Conservation (phyloP, 2,329 filamentous ascomycete genomes). For the Hortaea sp. region DNA sequence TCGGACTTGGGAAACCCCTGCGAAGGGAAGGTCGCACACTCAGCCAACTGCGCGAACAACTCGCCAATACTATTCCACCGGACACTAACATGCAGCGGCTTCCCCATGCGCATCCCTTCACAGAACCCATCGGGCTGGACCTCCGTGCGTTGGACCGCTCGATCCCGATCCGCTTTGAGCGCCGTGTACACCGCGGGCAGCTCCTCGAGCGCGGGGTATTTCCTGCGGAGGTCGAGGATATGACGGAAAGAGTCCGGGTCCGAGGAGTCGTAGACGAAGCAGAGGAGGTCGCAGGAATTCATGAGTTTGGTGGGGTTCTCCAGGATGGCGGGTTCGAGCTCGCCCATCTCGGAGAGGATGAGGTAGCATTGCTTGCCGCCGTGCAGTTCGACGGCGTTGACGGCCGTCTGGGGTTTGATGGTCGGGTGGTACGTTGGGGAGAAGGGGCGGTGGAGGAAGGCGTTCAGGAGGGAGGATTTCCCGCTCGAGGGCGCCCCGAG, state of each 20-base stretch:
- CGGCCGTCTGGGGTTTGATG: slow-evolving; percentile 84
- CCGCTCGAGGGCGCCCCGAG: slow-evolving; percentile 76
- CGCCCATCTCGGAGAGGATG: slow-evolving; percentile 88
- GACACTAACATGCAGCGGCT: slow-evolving; percentile 87
- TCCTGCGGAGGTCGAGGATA: slow-evolving; percentile 69
- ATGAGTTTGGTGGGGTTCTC: slow-evolving; percentile 87
- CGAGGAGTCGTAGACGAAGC: slow-evolving; percentile 93
- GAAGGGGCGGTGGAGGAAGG: slow-evolving; percentile 84
- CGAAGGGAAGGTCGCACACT: slow-evolving; percentile 82
- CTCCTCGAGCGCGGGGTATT: slow-evolving; percentile 75
- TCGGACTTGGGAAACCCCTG: slow-evolving; percentile 83
- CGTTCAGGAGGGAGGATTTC: slow-evolving; percentile 82
- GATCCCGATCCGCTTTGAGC: slow-evolving; percentile 89
- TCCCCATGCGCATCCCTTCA: slow-evolving; percentile 71
- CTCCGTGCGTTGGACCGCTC: slow-evolving; percentile 89
- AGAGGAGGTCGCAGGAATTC: slow-evolving; percentile 78
- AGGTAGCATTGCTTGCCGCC: slow-evolving; percentile 96
- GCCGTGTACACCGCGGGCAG: slow-evolving; percentile 86
- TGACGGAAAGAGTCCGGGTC: slow-evolving; percentile 94
- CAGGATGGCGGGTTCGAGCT: slow-evolving; percentile 87
- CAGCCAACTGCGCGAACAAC: slow-evolving; percentile 82
- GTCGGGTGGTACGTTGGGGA: slow-evolving; percentile 78
- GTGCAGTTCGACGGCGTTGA: slow-evolving; percentile 92
- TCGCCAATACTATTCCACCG: slow-evolving; percentile 79
- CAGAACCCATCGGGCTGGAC: slow-evolving; percentile 89